Conservation (phyloP, 2,329 filamentous ascomycete species). For the Neurospora sp. region DNA sequence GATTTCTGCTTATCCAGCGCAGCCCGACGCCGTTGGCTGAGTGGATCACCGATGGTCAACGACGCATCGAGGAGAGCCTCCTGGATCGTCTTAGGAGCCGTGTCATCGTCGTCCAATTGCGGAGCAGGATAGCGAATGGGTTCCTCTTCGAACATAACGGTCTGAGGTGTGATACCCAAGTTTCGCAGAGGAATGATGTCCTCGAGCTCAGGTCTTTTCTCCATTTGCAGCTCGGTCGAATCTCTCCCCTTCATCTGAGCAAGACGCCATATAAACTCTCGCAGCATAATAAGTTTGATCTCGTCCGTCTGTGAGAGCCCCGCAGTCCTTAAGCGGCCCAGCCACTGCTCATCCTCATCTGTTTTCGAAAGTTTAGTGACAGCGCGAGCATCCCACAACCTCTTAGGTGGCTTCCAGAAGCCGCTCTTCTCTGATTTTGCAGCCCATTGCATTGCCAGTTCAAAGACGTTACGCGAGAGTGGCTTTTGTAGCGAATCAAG, state of each 20-base stretch:
- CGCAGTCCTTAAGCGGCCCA: slow-evolving; percentile 73
- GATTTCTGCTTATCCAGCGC: slow-evolving; percentile 42
- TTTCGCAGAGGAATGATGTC: slow-evolving; percentile 66
- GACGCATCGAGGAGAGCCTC: slow-evolving; percentile 89
- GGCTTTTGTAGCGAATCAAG: slow-evolving; percentile 79
- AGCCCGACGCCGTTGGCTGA: slow-evolving; percentile 42
- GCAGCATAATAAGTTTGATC: slow-evolving; percentile 72
- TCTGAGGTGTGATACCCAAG: slow-evolving; percentile 72
- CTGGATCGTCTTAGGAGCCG: slow-evolving; percentile 64
- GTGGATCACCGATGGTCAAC: slow-evolving; percentile 68
- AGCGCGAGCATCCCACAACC: slow-evolving; percentile 50
- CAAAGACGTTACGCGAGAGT: slow-evolving; percentile 68
- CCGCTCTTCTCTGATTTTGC: slow-evolving; percentile 67
- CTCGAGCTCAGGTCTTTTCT: slow-evolving; percentile 38
- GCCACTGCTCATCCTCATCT: slow-evolving; percentile 90
- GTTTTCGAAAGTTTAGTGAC: slow-evolving; percentile 62
- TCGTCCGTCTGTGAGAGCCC: slow-evolving; percentile 80
- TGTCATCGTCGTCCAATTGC: slow-evolving; percentile 26
- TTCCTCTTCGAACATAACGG: slow-evolving; percentile 82
- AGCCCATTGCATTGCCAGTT: slow-evolving; percentile 81
- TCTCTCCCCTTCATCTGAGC: slow-evolving; percentile 60
- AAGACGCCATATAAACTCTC: slow-evolving; percentile 86
- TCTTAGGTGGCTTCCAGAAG: slow-evolving; percentile 76
- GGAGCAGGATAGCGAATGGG: slow-evolving; percentile 35
- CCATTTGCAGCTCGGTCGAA: slow-evolving; percentile 14